Evolutionary conservation across 306 rosid genomes (phyloP), one percentile per base, ranked within the genome.

Genomic region (Albizia julibrissin): DNA sequence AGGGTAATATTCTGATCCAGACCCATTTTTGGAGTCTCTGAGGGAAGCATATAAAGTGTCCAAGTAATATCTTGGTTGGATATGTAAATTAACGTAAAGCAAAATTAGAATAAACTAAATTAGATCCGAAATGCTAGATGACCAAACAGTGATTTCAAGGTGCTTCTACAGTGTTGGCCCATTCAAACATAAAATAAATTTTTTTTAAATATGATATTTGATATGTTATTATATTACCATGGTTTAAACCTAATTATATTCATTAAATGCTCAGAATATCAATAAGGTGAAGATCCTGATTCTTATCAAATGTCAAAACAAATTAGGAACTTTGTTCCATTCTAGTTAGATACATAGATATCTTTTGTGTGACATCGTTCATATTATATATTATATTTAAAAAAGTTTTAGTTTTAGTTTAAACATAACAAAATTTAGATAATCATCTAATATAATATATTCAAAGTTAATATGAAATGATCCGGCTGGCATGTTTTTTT

Each of bases 61-160:
- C 18, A 37, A 37, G 49, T 8, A n/a, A 69, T 69, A 39, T 39
- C 16, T 69, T 10, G 18, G 19, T 69, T 37, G 12, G 26, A 39
- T 69, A 47, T 46, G 42, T 27, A 21, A 69, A 37, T 33, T 3
- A 3, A 68, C 9, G n/a, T 14, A 69, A 69, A 69, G 19, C 43
- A 4, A 4, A 40, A 69, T n/a, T 69, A n/a, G 74, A 40, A 69
- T 69, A 69, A 69, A 69, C 74, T 40, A 69, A 69, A 40, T 69
- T 69, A 40, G 15, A 69, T 39, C 74, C 74, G 40, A 69, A 69
- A 69, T 69, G 74, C 74, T 4, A 21, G 21, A 69, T 69, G 50
- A 33, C 74, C 11, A 21, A 40, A 69, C 52, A n/a, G 29, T 69
- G 15, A 69, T 69, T 40, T 15, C 9, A 27, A 29, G 69, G 33